phyloP scores from a whole-genome alignment of 148 eudicot genomes.

The Silene latifolia region DNA sequence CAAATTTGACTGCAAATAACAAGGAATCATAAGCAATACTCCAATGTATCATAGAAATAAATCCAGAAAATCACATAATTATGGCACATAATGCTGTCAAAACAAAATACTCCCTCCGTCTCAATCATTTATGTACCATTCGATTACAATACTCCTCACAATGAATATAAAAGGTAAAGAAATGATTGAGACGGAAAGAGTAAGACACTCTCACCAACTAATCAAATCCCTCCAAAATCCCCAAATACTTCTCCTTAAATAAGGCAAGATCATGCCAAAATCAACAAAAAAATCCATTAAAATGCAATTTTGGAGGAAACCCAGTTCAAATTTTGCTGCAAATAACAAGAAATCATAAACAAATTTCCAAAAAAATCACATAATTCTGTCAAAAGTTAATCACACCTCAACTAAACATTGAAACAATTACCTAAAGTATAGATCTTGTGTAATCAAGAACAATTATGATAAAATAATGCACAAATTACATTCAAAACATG shows the following conservation, averaged over 20 bases:
- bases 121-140: too few species aligned
- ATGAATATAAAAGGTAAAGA: too few species aligned
- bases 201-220: background rate
- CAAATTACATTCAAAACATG: background rate
- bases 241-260: slow-evolving; percentile 2
- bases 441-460: background rate
- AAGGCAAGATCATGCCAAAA: background rate
- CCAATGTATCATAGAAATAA: background rate
- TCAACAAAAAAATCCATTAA: background rate
- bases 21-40: slow-evolving; percentile 2
- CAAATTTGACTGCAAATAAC: slow-evolving; percentile 2
- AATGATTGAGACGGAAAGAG: too few species aligned
- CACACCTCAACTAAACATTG: too few species aligned
- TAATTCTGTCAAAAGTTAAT: background rate
- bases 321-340: slow-evolving; percentile 13
- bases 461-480: background rate
- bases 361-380: background rate
- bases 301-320: slow-evolving; percentile 14
- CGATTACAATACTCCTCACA: too few species aligned
- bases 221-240: slow-evolving; percentile 14
- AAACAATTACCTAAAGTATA: background rate
- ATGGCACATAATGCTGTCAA: background rate
- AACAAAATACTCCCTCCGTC: background rate
- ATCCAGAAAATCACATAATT: background rate
- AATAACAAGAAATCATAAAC: background rate